phyloP scores from a whole-genome alignment of 169 alveolate genomes.

The Eimeria acervulina region DNA sequence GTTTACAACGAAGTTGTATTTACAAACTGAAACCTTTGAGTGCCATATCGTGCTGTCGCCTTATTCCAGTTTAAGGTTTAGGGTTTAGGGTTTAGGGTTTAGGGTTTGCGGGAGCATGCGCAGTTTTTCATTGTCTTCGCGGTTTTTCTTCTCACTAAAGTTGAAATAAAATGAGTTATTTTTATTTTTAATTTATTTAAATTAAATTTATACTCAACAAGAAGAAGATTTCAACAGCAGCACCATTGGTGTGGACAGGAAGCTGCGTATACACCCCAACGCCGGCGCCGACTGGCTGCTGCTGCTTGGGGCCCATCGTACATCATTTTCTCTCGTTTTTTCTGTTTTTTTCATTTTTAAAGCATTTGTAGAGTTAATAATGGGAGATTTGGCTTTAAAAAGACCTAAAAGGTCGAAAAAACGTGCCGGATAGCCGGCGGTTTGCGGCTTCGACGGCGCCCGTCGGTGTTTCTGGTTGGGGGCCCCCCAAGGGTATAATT shows the following conservation, averaged over 20 bases:
- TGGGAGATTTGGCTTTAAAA: not conserved
- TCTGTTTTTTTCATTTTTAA: not conserved
- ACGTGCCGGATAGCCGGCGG: not conserved
- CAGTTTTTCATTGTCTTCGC: not conserved
- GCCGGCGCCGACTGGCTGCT: not conserved
- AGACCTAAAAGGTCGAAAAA: not conserved
- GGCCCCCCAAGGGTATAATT: not conserved
- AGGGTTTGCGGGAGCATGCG: not conserved
- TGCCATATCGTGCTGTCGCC: not conserved
- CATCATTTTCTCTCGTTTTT: no score
- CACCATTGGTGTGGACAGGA: no score
- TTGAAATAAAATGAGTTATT: not conserved
- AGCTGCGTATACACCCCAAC: no score
- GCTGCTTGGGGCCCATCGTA: not conserved
- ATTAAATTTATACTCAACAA: not conserved
- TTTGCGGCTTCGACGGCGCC: not conserved
- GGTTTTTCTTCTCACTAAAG: not conserved
- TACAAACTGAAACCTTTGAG: no score
- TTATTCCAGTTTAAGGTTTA: not conserved
- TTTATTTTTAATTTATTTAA: not conserved
- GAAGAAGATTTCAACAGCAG: no score
- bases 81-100: slow-evolving; percentile 39
- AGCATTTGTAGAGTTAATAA: not conserved
- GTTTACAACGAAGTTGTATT: not conserved
- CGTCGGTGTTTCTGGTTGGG: no score